Evolutionary conservation across 257 asterid genomes (phyloP), one percentile per base, ranked within the genome.

Genomic region (Lantana camara): DNA sequence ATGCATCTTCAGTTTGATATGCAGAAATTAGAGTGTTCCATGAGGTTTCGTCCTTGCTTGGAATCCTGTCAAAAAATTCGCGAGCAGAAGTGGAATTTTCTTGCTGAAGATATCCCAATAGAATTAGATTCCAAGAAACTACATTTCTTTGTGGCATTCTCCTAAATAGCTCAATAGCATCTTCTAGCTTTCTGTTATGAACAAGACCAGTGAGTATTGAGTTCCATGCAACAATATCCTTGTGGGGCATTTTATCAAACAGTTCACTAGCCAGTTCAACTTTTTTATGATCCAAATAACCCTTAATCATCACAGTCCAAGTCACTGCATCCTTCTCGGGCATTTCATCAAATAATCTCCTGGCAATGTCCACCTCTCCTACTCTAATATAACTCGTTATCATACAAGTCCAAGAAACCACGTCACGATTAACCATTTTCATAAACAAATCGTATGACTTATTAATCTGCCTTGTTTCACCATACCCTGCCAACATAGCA

Each of bases 351-450:
- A 90, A 90, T 40, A 82, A 75, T 20, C 59, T 70, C 73, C 77
- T 66, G 19, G 92, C 97, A 52, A 56, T 76, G 13, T 75, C 85
- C 63, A 90, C 66, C 66, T 80, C 71, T 61, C 91, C 87, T 19
- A 51, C 82, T 54, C 86, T 77, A 67, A 77, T 63, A 41, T 78
- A 82, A 67, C 96, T 82, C 58, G 50, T 63, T 6, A 87, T 71
- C 85, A 90, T 68, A 57, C 85, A 81, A 50, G 97, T 87, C 92
- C 96, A 87, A 58, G 97, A 87, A 55, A 80, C 92, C 34, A 77
- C 85, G 63, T 87, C 87, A 16, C 64, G 68, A 27, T 58, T 47
- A 5, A 48, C 60, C 89, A 82, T 85, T 67, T 67, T 72, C 72
- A 41, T 53, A 70, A 85, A 82, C 74, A 85, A 64, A 72, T 72